A percentile compares a stretch with the other conserved stretches of the same genome.
Evolutionary conservation across 352 stramenopile species (phyloP).

Genomic region (Globisporangium yorkense): DNA sequence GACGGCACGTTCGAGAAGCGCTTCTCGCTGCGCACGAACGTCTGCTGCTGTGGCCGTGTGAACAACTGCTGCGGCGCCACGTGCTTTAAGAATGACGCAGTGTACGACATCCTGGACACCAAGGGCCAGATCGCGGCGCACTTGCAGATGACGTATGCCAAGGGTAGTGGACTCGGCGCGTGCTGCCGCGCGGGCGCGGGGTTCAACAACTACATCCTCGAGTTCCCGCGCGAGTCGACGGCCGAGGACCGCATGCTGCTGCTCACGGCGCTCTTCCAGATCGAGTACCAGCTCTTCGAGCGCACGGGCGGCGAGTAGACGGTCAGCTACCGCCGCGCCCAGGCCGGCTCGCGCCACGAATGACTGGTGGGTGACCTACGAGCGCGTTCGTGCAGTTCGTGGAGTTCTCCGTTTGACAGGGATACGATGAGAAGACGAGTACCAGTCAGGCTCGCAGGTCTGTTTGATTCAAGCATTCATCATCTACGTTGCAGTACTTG

Average conservation of each 20-base stretch:
- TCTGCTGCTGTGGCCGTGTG: conserved; percentile 46
- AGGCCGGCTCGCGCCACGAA: too few species aligned
- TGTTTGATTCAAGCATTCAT: too few species aligned
- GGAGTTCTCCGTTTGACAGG: too few species aligned
- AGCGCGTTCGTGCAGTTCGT: too few species aligned
- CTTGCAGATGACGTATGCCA: conserved; percentile 48
- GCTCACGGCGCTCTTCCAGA: conserved; percentile 47
- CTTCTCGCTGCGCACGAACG: conserved; percentile 49
- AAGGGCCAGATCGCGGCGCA: conserved; percentile 45
- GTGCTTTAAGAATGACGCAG: conserved; percentile 54
- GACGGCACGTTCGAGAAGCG: conserved; percentile 48
- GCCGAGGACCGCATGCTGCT: conserved; percentile 47
- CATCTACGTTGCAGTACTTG: too few species aligned
- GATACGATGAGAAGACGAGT: too few species aligned
- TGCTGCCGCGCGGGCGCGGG: conserved; percentile 29
- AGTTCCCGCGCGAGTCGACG: conserved; percentile 52
- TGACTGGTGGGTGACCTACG: too few species aligned
- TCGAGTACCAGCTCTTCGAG: conserved; percentile 64
- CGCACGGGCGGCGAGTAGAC: conserved; percentile 11
- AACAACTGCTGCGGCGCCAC: conserved; percentile 71
- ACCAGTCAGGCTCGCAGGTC: too few species aligned
- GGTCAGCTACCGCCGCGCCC: neutral
- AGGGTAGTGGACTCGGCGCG: conserved; percentile 15
- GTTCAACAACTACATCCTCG: conserved; percentile 57
- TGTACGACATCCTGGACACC: conserved; percentile 60